Evolutionary conservation across 371 early-diverging fungal species (phyloP), one percentile per base, ranked within the genome.

Genomic region (Apophysomyces sp.): DNA sequence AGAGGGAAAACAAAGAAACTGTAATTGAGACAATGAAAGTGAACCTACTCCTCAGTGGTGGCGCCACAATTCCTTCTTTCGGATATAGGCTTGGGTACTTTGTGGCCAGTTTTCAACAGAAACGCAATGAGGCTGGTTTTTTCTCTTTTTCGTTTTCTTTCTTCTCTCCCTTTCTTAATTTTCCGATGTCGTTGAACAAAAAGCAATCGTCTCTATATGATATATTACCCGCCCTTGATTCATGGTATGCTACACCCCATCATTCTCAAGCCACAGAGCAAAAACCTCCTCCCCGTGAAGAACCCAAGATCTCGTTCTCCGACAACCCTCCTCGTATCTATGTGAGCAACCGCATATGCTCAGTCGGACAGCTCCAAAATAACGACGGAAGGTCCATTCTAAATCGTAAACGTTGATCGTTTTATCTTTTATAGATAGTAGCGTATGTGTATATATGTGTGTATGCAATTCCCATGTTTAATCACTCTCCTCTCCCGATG

Each of bases 151-250:
- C 44, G 26, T 58, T 54, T 28, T 39, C 28, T 21, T 6, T 58
- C 21, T 53, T 26, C n/a, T 21, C 24, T 44, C 27, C 16, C 49
- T 44, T 40, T 41, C 57, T 37, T 8, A 21, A 30, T 28, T 41
- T 41, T 4, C 30, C 37, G 11, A 58, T 40, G 58, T 24, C 37
- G 40, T 29, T 40, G 5, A 58, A 54, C 30, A 60, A 52, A 21
- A 15, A 39, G 28, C 13, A 54, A 18, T 21, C 54, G 18, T 67
- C 62, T 0, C 30, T 67, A 9, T 67, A 62, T 30, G 67, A 67
- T 24, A 40, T 41, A 11, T 27, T 67, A 8, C 67, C 67, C 29
- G 55, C 51, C 18, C 57, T 67, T n/a, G 62, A 61, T 36, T 37
- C 67, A n/a, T 67, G 67, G 67, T 61, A 67, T 24, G 30, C 44